Percentiles rank a stretch among this genome's conserved stretches.
phyloP scores from a whole-genome alignment of 176 grass and related monocot species.

The Hordeum vulgare region MorexV3_pseudomolecules_assembly NC_058520.1:505728162-505728661 shows the following conservation, averaged over 20 bases:
- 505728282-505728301: neutral
- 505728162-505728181: conserved; percentile 2
- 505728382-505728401: neutral
- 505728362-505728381: neutral
- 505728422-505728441: conserved; percentile 17
- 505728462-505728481: conserved; percentile 94
- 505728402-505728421: conserved; percentile 3
- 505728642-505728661: neutral
- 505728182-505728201: neutral
- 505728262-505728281: neutral
- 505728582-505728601: conserved; percentile 12
- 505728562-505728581: conserved; percentile 10
- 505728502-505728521: conserved; percentile 91
- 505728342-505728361: neutral
- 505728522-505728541: conserved; percentile 88
- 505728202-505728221: neutral
- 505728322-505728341: neutral
- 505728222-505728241: neutral
- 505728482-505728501: conserved; percentile 93
- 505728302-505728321: neutral
- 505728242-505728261: neutral
- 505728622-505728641: conserved; percentile 1
- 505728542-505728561: conserved; percentile 85
- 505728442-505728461: conserved; percentile 23
- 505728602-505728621: conserved; percentile 2